Evolutionary conservation across 2,329 filamentous ascomycete genomes (phyloP).

Genomic region (Fusarium sp.): DNA sequence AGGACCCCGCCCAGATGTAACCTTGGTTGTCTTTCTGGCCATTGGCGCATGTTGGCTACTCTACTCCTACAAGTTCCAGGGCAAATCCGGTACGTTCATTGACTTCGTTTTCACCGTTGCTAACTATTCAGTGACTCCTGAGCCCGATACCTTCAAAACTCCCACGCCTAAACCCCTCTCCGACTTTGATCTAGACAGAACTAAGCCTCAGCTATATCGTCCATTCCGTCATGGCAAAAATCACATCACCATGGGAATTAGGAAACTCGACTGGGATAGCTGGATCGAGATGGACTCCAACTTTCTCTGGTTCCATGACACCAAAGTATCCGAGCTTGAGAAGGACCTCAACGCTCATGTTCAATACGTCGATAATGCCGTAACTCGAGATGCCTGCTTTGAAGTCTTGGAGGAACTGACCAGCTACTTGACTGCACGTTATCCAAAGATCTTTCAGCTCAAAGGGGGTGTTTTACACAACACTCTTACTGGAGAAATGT

Average conservation of each 20-base stretch:
- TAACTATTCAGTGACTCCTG: background rate
- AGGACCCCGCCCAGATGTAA: background rate
- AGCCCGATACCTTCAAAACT: slow-evolving; percentile 7
- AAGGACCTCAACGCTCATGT: slow-evolving; percentile 29
- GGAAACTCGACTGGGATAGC: slow-evolving; percentile 32
- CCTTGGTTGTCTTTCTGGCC: background rate
- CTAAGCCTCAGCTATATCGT: slow-evolving; percentile 26
- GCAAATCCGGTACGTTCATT: background rate
- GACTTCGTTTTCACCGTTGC: background rate
- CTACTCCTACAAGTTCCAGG: background rate
- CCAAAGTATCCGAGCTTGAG: slow-evolving; percentile 30
- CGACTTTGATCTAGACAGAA: slow-evolving; percentile 22
- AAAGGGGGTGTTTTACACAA: background rate
- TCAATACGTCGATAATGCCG: slow-evolving; percentile 27
- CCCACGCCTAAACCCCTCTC: background rate
- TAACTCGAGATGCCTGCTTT: slow-evolving; percentile 32
- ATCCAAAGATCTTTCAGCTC: slow-evolving; percentile 34
- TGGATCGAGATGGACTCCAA: slow-evolving; percentile 41
- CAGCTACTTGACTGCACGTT: slow-evolving; percentile 13
- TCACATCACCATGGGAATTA: slow-evolving; percentile 36
- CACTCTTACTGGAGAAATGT: slow-evolving; percentile 17
- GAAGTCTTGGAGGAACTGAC: slow-evolving; percentile 31
- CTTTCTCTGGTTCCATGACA: slow-evolving; percentile 29
- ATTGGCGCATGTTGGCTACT: background rate
- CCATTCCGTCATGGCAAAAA: slow-evolving; percentile 33